Conservation (phyloP, 202 grass and related monocot species). For the Cymbopogon flexuosus region DNA sequence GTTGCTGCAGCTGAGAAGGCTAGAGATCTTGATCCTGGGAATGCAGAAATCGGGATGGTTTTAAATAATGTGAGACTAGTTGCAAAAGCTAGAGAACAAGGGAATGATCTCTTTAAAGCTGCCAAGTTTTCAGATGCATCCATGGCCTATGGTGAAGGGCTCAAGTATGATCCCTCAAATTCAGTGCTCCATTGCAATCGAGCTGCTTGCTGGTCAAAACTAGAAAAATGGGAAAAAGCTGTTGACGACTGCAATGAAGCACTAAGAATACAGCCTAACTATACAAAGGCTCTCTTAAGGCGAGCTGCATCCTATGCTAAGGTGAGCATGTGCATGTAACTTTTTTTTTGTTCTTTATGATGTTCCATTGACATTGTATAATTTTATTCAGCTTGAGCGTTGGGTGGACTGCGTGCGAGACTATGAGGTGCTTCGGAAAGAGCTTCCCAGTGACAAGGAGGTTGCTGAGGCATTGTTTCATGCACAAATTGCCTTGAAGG, state of each 20-base stretch:
- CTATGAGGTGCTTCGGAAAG: constrained; percentile 67
- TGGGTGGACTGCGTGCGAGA: constrained; percentile 73
- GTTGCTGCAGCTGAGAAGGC: constrained; percentile 71
- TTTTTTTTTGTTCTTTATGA: not conserved
- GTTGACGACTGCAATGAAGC: constrained; percentile 91
- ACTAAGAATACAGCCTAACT: constrained; percentile 79
- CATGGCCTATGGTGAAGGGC: constrained; percentile 91
- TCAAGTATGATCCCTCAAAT: constrained; percentile 81
- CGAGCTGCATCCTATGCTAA: constrained; percentile 76
- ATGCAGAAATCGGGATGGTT: constrained; percentile 50
- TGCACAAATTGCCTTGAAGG: constrained; percentile 77
- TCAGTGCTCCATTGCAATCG: constrained; percentile 88
- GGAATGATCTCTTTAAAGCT: constrained; percentile 85
- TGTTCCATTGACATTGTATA: constrained; percentile 32
- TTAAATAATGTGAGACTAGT: constrained; percentile 73
- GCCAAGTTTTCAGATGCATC: constrained; percentile 79
- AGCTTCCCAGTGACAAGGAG: constrained; percentile 66
- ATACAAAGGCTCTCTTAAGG: constrained; percentile 92
- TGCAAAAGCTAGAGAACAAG: constrained; percentile 67
- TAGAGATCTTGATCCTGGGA: constrained; percentile 60
- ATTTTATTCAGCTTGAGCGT: constrained; percentile 52
- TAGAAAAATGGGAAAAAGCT: constrained; percentile 74
- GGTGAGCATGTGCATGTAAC: constrained; percentile 7
- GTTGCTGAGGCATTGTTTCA: constrained; percentile 64
- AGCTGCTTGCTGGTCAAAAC: constrained; percentile 86